phyloP scores from a whole-genome alignment of 1,284 basidiomycete genomes.

The Singerocomus inundabilis region DNA sequence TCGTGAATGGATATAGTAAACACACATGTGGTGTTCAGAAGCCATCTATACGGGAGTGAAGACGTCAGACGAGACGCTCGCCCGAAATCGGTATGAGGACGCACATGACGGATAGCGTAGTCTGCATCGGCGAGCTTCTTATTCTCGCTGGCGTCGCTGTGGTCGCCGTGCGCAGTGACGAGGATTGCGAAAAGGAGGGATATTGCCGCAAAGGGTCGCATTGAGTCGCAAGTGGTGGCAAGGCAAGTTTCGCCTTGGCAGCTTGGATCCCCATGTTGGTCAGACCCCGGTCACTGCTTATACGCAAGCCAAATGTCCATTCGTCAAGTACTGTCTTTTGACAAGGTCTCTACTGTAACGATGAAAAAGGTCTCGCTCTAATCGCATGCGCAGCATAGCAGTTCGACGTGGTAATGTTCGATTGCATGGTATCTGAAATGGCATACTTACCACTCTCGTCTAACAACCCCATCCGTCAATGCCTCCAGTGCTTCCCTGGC shows the following conservation, averaged over 20 bases:
- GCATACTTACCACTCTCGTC: conserved; percentile 24
- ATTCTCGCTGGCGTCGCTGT: conserved; percentile 26
- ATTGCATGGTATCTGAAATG: conserved; percentile 9
- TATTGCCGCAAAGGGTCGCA: conserved; percentile 24
- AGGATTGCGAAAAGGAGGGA: conserved; percentile 23
- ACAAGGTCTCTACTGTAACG: background rate
- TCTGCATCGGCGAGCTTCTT: conserved; percentile 28
- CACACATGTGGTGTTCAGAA: conserved; percentile 80
- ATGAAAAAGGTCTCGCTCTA: background rate
- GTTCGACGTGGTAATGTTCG: background rate
- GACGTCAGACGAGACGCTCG: conserved; percentile 13
- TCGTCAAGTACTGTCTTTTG: conserved; percentile 1
- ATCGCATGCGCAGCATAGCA: background rate
- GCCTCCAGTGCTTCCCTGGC: conserved; percentile 71
- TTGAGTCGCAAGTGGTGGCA: conserved; percentile 7
- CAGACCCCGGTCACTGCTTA: conserved; percentile 25
- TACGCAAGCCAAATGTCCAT: too few relatives aligned
- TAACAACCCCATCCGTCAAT: conserved; percentile 63
- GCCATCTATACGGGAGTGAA: conserved; percentile 59
- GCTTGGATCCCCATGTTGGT: background rate
- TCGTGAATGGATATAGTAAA: conserved; percentile 12
- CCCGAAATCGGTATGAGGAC: conserved; percentile 28
- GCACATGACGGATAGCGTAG: conserved; percentile 54
- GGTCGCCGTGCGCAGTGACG: conserved; percentile 33
- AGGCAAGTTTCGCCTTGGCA: background rate